These are phyloP conservation scores for Ampelocalamus luodianensis DNA, from an alignment of 176 grass and related monocot species.

Conservation along the genomic window DNA sequence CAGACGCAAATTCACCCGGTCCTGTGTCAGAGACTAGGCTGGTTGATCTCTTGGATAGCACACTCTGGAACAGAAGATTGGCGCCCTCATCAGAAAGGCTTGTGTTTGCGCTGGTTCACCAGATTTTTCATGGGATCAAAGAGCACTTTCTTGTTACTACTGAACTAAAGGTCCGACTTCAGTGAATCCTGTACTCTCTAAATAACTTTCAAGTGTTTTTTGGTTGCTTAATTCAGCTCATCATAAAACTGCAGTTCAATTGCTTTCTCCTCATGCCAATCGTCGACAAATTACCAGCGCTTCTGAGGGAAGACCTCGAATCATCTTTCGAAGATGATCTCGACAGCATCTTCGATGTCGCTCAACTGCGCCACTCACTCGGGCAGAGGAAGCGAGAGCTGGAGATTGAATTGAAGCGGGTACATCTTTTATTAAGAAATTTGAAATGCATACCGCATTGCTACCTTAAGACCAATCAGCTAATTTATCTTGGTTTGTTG, in stretches of 20 bases:
- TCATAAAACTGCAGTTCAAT: slow-evolving; percentile 76
- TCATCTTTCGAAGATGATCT: slow-evolving; percentile 74
- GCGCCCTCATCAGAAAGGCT: slow-evolving; percentile 83
- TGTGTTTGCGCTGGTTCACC: slow-evolving; percentile 87
- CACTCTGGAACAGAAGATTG: slow-evolving; percentile 87
- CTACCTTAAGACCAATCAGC: not conserved
- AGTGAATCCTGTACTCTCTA: slow-evolving; percentile 12
- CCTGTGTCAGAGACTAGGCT: slow-evolving; percentile 61
- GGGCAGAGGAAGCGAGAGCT: slow-evolving; percentile 69
- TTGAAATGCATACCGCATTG: not conserved
- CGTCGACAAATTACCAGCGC: slow-evolving; percentile 83
- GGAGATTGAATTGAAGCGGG: slow-evolving; percentile 77
- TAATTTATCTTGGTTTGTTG: slow-evolving; percentile 28
- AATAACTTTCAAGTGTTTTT: not conserved
- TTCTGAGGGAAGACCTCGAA: slow-evolving; percentile 89
- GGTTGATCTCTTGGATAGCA: slow-evolving; percentile 85
- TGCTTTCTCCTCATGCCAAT: slow-evolving; percentile 96
- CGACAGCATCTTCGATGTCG: slow-evolving; percentile 74
- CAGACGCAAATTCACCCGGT: slow-evolving; percentile 54
- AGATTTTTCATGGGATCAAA: slow-evolving; percentile 96
- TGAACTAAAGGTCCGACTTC: slow-evolving; percentile 73
- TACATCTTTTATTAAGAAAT: slow-evolving; percentile 35
- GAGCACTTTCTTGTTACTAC: slow-evolving; percentile 93
- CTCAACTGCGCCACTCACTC: slow-evolving; percentile 62
- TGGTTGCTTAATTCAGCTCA: not conserved